phyloP scores from a whole-genome alignment of 176 grass and related monocot genomes.

The Microstegium vimineum region DNA sequence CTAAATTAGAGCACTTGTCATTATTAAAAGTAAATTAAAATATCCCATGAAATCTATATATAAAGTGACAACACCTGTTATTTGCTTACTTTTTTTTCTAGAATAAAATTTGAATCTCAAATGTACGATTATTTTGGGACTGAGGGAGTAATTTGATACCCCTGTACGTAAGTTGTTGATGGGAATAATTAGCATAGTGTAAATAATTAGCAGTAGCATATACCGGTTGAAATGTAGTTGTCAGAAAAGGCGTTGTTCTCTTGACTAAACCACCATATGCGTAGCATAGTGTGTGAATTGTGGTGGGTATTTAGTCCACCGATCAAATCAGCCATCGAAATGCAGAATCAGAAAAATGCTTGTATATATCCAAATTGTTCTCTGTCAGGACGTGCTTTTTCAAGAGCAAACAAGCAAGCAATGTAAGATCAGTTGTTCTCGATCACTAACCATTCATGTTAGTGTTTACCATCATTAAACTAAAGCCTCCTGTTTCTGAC shows the following conservation, averaged over 20 bases:
- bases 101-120: too few species aligned
- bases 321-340: background rate
- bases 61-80: background rate
- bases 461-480: background rate
- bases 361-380: background rate
- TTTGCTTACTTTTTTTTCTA: too few species aligned
- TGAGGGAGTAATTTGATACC: too few species aligned
- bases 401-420: background rate
- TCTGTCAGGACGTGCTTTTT: slow-evolving; percentile 5
- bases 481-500: background rate
- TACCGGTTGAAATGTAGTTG: background rate
- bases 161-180: too few species aligned
- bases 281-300: background rate
- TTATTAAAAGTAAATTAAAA: background rate
- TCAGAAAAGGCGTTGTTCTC: background rate
- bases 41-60: background rate
- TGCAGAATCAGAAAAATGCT: background rate
- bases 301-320: background rate
- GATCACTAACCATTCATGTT: background rate
- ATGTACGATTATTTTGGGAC: too few species aligned
- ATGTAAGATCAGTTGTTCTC: background rate
- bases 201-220: background rate
- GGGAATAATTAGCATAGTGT: too few species aligned
- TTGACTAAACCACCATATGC: background rate
- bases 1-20: background rate